Base-by-base conservation (phyloP, 306 rosid species). In the Lathyrus oleraceus region DNA sequence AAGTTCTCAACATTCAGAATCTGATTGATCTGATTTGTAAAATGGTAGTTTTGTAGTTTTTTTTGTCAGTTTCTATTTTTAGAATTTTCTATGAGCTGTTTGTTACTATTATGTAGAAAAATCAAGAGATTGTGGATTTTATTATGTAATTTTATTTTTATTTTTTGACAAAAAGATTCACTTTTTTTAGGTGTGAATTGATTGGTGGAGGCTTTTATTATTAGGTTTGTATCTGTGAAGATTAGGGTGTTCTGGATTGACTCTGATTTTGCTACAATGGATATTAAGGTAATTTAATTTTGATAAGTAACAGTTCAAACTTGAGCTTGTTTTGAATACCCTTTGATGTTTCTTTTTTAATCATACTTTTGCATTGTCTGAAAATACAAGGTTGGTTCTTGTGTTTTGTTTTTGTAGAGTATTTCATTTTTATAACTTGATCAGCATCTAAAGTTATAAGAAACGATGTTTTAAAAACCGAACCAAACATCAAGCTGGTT, bases 11-110 rank as follows among this genome's bases (percentile, higher is more conserved):
- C 51, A 76, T 82, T 79, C 48, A 27, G 74, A 76, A 77, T 65
- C 70, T 71, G 74, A 39, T 75, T 83, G 87, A 85, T 87, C 87
- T 71, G 82, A 54, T 76, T 47, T 72, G 0, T 43, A 36, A 40
- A 58, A 67, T 53, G 51, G 36, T 15, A 32, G 8, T 40, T 27
- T 57, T 43, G 15, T 21, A 6, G 27, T 19, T 32, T 5, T 78
- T 52, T 64, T 20, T 5, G 27, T 12, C 38, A 4, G 52, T 42
- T 64, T 35, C 16, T 42, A 39, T 16, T 63, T 13, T 20, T 39
- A 13, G 44, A 54, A 28, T 8, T 51, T 49, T 61, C 10, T 76
- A 0, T 42, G 25, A 68, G 73, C 69, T 73, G 35, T 40, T 61
- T 57, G 16, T 44, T 11, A 28, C 27, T 51, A 9, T 28, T n/a